Evolutionary conservation across 129 eudicot genomes (phyloP).

Genomic region (Pseudognaphalium luteoalbum): DNA sequence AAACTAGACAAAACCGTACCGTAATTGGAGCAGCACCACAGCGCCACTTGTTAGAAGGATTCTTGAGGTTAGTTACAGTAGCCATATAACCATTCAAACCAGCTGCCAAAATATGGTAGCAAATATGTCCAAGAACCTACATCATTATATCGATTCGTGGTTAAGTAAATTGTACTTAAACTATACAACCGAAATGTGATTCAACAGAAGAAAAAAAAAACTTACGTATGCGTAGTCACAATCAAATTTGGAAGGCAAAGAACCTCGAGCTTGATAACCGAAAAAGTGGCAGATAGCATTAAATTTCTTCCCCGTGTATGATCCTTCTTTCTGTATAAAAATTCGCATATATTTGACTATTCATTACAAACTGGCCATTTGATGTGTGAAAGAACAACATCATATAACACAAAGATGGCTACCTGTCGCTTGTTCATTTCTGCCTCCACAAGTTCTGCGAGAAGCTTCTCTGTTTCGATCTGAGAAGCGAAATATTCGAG

Average conservation of each 20-base stretch:
- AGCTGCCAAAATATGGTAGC: conserved; percentile 85
- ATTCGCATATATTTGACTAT: conserved; percentile 1
- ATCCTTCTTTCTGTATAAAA: conserved; percentile 74
- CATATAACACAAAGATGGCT: background rate
- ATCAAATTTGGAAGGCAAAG: conserved; percentile 89
- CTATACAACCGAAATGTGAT: background rate
- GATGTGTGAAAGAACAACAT: background rate
- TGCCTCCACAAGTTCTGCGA: conserved; percentile 85
- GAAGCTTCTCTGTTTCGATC: conserved; percentile 88
- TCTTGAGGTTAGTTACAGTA: conserved; percentile 78
- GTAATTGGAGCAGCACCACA: conserved; percentile 98
- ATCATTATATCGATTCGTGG: background rate
- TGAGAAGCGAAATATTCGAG: conserved; percentile 25
- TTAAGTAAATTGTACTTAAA: background rate
- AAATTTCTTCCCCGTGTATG: conserved; percentile 94
- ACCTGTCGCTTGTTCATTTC: conserved; percentile 90
- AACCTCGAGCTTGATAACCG: conserved; percentile 97
- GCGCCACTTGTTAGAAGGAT: conserved; percentile 75
- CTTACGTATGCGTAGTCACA: conserved; percentile 91
- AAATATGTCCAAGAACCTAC: conserved; percentile 88
- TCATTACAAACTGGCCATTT: background rate
- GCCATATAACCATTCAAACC: conserved; percentile 93
- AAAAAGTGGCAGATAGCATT: conserved; percentile 93
- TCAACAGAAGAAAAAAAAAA: conserved; percentile 5
- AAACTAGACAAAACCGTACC: conserved; percentile 39